Conservation (phyloP, 1,139 yeast species). For the Meyerozyma elateridarum region DNA sequence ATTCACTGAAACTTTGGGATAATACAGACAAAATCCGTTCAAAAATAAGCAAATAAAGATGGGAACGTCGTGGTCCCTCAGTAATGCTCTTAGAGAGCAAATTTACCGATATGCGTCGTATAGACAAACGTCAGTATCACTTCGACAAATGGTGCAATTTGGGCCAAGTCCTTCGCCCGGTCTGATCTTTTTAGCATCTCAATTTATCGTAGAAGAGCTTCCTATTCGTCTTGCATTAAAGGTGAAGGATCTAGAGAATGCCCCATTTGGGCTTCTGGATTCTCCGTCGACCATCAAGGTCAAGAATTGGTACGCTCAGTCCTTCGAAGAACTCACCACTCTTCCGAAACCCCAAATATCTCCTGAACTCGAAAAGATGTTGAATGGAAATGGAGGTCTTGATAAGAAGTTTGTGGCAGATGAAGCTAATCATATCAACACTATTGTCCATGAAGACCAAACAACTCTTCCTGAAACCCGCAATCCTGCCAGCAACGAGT, state of each 20-base stretch:
- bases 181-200: conserved; percentile 75
- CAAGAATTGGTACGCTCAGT: conserved; percentile 86
- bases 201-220: conserved; percentile 79
- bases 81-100: conserved; percentile 33
- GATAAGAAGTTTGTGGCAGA: conserved; percentile 4
- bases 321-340: conserved; percentile 74
- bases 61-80: conserved; percentile 46
- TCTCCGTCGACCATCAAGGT: conserved; percentile 77
- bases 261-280: conserved; percentile 70
- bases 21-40: no score
- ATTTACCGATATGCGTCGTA: conserved; percentile 59
- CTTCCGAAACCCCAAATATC: conserved; percentile 47
- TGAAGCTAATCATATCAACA: conserved; percentile 8
- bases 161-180: conserved; percentile 79
- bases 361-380: conserved; percentile 32
- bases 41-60: no score
- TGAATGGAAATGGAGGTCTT: conserved; percentile 15
- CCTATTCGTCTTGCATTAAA: conserved; percentile 85
- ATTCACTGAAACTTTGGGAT: no score
- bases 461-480: conserved; percentile 16
- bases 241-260: conserved; percentile 75
- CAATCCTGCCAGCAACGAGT: conserved; percentile 30
- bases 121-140: conserved; percentile 80
- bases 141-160: conserved; percentile 90
- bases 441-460: conserved; percentile 14